Conservation (phyloP, 345 rosid genomes). For the Ricinus communis region DNA sequence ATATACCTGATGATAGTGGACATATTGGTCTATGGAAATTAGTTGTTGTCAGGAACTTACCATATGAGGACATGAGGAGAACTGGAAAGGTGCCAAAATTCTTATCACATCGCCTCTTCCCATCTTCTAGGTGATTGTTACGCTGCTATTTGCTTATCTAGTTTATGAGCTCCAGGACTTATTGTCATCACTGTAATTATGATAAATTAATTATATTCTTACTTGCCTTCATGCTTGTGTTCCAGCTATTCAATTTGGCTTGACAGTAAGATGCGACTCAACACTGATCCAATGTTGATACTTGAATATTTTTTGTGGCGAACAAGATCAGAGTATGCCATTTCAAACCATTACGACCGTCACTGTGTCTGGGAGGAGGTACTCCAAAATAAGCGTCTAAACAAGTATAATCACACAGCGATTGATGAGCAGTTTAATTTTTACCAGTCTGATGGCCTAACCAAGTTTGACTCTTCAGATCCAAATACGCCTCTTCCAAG, state of each 20-base stretch:
- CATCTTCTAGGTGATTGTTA: constrained; percentile 73
- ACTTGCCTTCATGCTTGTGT: constrained; percentile 13
- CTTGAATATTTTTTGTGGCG: constrained; percentile 88
- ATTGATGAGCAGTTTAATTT: constrained; percentile 76
- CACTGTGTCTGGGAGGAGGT: constrained; percentile 98
- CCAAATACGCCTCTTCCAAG: constrained; percentile 74
- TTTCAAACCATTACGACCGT: constrained; percentile 93
- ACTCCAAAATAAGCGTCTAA: constrained; percentile 69
- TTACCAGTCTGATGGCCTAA: constrained; percentile 81
- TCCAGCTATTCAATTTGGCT: constrained; percentile 93
- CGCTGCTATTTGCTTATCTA: constrained; percentile 23
- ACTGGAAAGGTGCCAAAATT: constrained; percentile 95
- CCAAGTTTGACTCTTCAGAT: constrained; percentile 58
- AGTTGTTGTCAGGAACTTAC: constrained; percentile 71
- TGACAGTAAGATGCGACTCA: constrained; percentile 91
- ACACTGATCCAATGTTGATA: constrained; percentile 71
- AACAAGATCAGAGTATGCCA: constrained; percentile 77
- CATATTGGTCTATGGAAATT: constrained; percentile 82
- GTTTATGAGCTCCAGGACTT: constrained; percentile 16
- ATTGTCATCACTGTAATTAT: constrained; percentile 9
- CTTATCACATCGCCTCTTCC: constrained; percentile 88
- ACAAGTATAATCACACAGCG: constrained; percentile 70
- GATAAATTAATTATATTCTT: constrained; percentile 6
- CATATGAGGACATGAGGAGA: constrained; percentile 76
- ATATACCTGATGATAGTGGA: constrained; percentile 68